Percentiles rank a stretch among this genome's conserved stretches.
These are phyloP conservation scores for Trametes sanguinea DNA, from an alignment of 768 basidiomycete species.

Conservation along the genomic window DNA sequence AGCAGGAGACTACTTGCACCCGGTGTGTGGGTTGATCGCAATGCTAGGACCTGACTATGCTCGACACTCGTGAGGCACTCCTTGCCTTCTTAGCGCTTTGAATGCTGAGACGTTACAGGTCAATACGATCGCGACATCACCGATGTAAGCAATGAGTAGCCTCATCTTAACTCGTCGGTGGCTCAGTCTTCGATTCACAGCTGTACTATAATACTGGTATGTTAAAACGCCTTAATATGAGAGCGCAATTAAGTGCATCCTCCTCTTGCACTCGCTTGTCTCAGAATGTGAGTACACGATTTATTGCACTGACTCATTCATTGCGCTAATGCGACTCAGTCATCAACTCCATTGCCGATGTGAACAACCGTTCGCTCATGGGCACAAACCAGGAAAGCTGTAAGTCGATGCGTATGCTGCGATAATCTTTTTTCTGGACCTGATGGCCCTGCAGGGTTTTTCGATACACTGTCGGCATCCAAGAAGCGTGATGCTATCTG, in stretches of 20 bases:
- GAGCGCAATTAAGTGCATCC: constrained; percentile 6
- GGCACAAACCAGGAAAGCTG: constrained; percentile 57
- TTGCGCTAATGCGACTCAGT: constrained; percentile 30
- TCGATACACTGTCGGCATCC: constrained; percentile 47
- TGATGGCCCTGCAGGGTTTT: constrained; percentile 43
- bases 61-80: constrained; percentile 53
- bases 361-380: constrained; percentile 53
- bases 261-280: background rate
- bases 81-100: background rate
- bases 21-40: no score
- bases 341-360: constrained; percentile 45
- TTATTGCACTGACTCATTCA: background rate
- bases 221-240: constrained; percentile 19
- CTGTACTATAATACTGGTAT: constrained; percentile 54
- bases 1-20: background rate
- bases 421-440: background rate
- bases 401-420: constrained; percentile 22
- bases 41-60: constrained; percentile 52
- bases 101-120: constrained; percentile 26
- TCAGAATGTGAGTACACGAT: background rate
- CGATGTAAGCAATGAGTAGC: constrained; percentile 40
- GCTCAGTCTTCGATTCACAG: constrained; percentile 28
- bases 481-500: constrained; percentile 51
- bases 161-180: background rate
- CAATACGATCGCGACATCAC: constrained; percentile 62